A percentile compares a stretch with the other conserved stretches of the same genome.
Conservation (phyloP, 2,329 filamentous ascomycete species). For the Teratosphaeria gauchensis region DNA sequence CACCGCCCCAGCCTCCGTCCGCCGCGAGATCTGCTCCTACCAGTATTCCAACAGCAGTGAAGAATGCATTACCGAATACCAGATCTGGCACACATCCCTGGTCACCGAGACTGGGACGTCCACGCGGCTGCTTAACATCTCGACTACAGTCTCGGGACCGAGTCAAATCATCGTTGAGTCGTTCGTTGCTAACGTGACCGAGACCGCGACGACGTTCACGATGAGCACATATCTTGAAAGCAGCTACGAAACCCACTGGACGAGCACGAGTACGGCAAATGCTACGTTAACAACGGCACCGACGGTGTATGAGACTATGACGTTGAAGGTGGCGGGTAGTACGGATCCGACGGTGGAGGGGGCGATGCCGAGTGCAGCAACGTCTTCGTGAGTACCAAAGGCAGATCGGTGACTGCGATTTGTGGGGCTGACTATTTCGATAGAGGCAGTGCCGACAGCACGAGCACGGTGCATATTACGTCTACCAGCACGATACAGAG, state of each 20-base stretch:
- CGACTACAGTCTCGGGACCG: slow-evolving; percentile 28
- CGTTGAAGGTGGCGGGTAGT: slow-evolving; percentile 13
- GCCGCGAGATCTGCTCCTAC: slow-evolving; percentile 30
- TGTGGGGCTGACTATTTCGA: background rate
- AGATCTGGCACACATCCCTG: slow-evolving; percentile 33
- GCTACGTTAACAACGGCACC: slow-evolving; percentile 13
- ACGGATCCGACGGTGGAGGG: background rate
- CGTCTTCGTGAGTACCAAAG: background rate
- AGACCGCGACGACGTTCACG: slow-evolving; percentile 29
- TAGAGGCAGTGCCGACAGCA: background rate
- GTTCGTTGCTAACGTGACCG: slow-evolving; percentile 29
- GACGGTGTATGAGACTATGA: slow-evolving; percentile 23
- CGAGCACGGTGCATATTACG: background rate
- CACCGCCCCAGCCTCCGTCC: slow-evolving; percentile 29
- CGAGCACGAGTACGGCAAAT: slow-evolving; percentile 12
- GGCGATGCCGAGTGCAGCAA: background rate
- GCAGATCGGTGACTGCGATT: background rate
- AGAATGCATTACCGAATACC: slow-evolving; percentile 32
- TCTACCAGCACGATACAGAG: background rate
- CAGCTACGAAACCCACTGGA: slow-evolving; percentile 29
- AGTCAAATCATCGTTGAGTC: slow-evolving; percentile 31
- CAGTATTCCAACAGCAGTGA: slow-evolving; percentile 26
- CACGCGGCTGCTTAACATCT: slow-evolving; percentile 29
- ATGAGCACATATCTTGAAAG: slow-evolving; percentile 30
- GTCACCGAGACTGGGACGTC: slow-evolving; percentile 30